These are phyloP conservation scores for Isatis lusitanica DNA, from an alignment of 441 rosid genomes.

Conservation along the genomic window DNA sequence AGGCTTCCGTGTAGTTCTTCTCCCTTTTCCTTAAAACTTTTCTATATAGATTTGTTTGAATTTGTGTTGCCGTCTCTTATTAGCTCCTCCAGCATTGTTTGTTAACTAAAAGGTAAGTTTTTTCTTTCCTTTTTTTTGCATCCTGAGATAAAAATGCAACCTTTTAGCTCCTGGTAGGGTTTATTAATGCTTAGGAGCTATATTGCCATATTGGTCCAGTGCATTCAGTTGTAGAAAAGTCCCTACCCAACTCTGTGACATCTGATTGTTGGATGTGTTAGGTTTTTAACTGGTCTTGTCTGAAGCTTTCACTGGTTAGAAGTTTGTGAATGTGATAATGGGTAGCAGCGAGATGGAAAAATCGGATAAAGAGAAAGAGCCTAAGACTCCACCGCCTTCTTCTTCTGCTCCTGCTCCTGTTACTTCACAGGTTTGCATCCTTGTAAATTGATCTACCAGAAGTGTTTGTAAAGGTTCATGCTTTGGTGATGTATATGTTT, in stretches of 20 bases:
- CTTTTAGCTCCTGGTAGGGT: constrained; percentile 1
- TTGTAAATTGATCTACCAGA: neutral
- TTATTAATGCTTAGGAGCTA: neutral
- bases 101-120: neutral
- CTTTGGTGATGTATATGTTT: neutral
- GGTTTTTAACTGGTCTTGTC: constrained; percentile 28
- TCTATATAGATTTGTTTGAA: neutral
- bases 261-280: constrained; percentile 6
- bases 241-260: neutral
- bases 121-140: neutral
- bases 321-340: constrained; percentile 49
- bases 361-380: constrained; percentile 67
- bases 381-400: constrained; percentile 45
- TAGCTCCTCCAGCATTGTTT: constrained; percentile 14
- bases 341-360: constrained; percentile 76
- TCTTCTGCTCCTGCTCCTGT: constrained; percentile 48
- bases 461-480: neutral
- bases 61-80: neutral
- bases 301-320: constrained; percentile 51
- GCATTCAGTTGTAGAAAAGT: neutral
- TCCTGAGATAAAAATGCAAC: constrained; percentile 11
- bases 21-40: neutral
- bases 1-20: neutral
- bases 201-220: constrained; percentile 3
- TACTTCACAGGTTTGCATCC: constrained; percentile 54